Base-by-base conservation (phyloP, 2,329 filamentous ascomycete genomes). In the Berkeleyomyces rouxiae region DNA sequence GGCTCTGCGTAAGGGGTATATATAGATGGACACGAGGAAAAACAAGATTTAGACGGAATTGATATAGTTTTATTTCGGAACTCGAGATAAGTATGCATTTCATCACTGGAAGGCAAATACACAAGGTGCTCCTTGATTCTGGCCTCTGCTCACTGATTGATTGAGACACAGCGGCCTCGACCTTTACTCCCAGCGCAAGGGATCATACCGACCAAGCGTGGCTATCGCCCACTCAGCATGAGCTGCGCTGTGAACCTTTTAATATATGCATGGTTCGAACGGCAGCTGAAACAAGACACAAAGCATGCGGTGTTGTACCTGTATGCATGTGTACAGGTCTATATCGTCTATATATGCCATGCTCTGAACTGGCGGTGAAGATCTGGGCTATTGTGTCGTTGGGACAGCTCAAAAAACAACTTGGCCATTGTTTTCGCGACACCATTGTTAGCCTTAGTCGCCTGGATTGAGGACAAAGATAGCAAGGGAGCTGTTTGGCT, bases 1-100 rank as follows among this genome's bases (percentile, higher is more conserved):
- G 64, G 65, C 10, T 61, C 43, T 55, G 37, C 57, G 40, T 62
- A 65, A 61, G 44, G 47, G 42, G 47, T 40, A 59, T 23, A 44
- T 16, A 57, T 9, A 44, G 23, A 53, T 23, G 57, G n/a, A 6
- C 36, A 13, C 31, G 23, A 23, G 23, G 23, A 23, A 39, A 53
- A 13, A 16, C 49, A 37, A 11, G 37, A 37, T n/a, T 6, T 11
- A 53, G 49, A 31, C 13, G 33, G 36, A 53, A 53, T 53, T 11
- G 49, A 53, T 37, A 36, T 13, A 53, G 4, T n/a, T 37, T 36
- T 23, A 23, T 23, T 23, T 23, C 2, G 23, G 23, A 23, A 23
- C 23, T 23, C 23, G 2, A 23, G 23, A 23, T 23, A 23, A 23
- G 23, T 23, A 23, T 23, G 23, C 23, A 23, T 23, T 23, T 23